Evolutionary conservation across 805 yeast species (phyloP).

Genomic region (Diddensiella santjacobensis): DNA sequence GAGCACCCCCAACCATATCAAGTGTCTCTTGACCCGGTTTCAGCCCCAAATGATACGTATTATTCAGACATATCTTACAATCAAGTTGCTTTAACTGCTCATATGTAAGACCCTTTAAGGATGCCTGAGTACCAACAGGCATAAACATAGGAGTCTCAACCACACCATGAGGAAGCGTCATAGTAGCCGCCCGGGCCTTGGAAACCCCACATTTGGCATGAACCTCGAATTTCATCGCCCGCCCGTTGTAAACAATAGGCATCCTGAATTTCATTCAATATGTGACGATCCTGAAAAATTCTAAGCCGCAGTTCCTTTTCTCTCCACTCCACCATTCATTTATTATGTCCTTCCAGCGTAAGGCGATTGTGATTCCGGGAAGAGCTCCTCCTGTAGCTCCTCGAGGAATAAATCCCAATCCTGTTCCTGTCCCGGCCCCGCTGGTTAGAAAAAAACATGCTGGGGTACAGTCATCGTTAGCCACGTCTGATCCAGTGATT

Average conservation of each 20-base stretch:
- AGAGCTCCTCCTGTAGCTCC: conserved; percentile 3
- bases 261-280: not conserved
- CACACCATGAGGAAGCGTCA: conserved; percentile 42
- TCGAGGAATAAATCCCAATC: not conserved
- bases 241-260: conserved; percentile 2
- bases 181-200: conserved; percentile 41
- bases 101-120: conserved; percentile 42
- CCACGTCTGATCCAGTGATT: conserved; percentile 68
- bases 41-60: conserved; percentile 43
- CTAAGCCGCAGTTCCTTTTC: not conserved
- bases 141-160: conserved; percentile 44
- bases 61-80: conserved; percentile 42
- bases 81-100: conserved; percentile 39
- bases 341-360: conserved; percentile 23
- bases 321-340: not conserved
- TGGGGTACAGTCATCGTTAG: conserved; percentile 70
- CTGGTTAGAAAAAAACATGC: conserved; percentile 37
- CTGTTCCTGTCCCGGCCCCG: not conserved
- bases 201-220: conserved; percentile 41
- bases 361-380: conserved; percentile 19
- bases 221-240: conserved; percentile 37
- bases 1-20: conserved; percentile 44
- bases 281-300: not conserved
- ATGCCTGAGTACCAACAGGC: conserved; percentile 48
- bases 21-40: conserved; percentile 42